Evolutionary conservation across 495 filamentous ascomycete genomes (phyloP).

Genomic region (Neurospora discreta): DNA sequence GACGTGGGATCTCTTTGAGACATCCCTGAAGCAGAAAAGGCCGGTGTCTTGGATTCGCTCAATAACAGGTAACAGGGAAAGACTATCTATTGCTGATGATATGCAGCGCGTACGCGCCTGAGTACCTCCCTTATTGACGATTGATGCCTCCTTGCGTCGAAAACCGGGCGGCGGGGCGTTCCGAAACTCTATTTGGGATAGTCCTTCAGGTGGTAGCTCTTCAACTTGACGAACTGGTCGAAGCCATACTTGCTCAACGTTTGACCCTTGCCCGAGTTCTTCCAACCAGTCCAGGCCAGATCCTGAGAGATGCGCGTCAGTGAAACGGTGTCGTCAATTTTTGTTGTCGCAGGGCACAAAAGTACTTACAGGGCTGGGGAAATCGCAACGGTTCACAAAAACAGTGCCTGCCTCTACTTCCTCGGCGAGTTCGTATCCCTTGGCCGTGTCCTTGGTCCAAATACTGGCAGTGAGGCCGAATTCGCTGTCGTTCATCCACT

Average conservation of each 20-base stretch:
- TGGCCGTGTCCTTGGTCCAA: constrained; percentile 82
- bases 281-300: constrained; percentile 97
- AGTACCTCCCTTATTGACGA: constrained; percentile 11
- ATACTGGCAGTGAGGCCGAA: constrained; percentile 95
- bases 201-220: constrained; percentile 90
- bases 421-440: constrained; percentile 68
- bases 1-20: neutral
- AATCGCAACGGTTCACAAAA: constrained; percentile 93
- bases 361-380: constrained; percentile 72
- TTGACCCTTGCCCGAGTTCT: constrained; percentile 83
- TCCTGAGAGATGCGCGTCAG: constrained; percentile 44
- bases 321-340: neutral
- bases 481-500: constrained; percentile 88
- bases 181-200: constrained; percentile 52
- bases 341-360: neutral
- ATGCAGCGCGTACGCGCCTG: constrained; percentile 2
- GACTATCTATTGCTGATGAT: neutral
- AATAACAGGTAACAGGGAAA: neutral
- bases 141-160: constrained; percentile 9
- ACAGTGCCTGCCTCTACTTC: constrained; percentile 88
- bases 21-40: neutral
- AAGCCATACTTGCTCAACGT: constrained; percentile 86
- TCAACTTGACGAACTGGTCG: constrained; percentile 89
- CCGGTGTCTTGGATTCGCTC: neutral
- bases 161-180: neutral